Percentiles rank a stretch among this genome's conserved stretches.
phyloP scores from a whole-genome alignment of 1,284 basidiomycete species.

The Trichosporon sp. region DNA sequence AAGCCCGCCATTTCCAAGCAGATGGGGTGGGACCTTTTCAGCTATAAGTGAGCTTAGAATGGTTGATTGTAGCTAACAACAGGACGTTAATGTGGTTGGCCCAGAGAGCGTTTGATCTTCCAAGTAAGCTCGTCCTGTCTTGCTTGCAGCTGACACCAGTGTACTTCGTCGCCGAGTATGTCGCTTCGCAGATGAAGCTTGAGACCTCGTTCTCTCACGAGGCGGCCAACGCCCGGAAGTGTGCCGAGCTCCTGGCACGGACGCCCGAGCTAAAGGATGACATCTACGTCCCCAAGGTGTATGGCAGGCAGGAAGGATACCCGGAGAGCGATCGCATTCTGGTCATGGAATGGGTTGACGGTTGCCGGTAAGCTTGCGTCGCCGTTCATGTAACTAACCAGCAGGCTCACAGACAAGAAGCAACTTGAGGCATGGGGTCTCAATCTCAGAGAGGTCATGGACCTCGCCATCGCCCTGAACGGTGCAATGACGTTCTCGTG shows the following conservation, averaged over 20 bases:
- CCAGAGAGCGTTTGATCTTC: constrained; percentile 55
- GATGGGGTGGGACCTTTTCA: constrained; percentile 74
- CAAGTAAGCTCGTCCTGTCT: constrained; percentile 40
- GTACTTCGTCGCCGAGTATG: constrained; percentile 65
- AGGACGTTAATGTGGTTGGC: constrained; percentile 52
- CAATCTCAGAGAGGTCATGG: constrained; percentile 60
- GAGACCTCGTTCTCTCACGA: constrained; percentile 81
- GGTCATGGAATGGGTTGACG: constrained; percentile 81
- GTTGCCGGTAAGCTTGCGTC: constrained; percentile 54
- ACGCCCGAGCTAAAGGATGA: constrained; percentile 66
- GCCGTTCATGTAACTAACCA: neutral
- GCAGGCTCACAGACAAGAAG: constrained; percentile 68
- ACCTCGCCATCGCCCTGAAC: constrained; percentile 64
- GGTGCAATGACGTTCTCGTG: constrained; percentile 84
- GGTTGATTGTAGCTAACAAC: neutral
- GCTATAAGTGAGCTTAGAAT: constrained; percentile 45
- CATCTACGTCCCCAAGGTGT: constrained; percentile 78
- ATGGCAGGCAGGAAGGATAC: constrained; percentile 65
- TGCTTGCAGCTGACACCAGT: constrained; percentile 36
- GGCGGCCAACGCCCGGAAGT: constrained; percentile 55
- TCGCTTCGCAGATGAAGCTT: constrained; percentile 74
- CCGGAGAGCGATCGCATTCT: constrained; percentile 69
- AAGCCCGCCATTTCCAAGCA: constrained; percentile 83
- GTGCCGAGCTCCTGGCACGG: constrained; percentile 50
- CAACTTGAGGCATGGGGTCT: constrained; percentile 55